A percentile compares a stretch with the other conserved stretches of the same genome.
These are phyloP conservation scores for Phytophthora parvispora DNA, from an alignment of 352 stramenopile species.

Conservation along the genomic window DNA sequence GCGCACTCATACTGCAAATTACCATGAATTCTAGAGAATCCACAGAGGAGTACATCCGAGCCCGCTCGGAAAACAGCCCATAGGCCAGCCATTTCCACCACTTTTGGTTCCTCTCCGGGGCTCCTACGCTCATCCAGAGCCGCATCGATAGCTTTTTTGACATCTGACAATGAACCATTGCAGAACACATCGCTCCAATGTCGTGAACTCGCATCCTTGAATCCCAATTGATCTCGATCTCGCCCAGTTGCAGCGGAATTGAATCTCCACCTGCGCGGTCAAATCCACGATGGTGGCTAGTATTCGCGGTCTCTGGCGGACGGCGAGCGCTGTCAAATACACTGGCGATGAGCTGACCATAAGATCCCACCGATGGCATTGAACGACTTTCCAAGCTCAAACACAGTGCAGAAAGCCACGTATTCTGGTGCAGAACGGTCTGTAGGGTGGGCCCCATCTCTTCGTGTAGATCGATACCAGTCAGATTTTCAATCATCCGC, in stretches of 20 bases:
- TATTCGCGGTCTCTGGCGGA: background rate
- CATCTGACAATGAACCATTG: background rate
- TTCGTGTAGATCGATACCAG: background rate
- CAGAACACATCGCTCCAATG: constrained; percentile 2
- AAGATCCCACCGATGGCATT: background rate
- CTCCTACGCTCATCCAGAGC: background rate
- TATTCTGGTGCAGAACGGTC: background rate
- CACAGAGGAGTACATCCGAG: background rate
- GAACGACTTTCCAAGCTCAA: background rate
- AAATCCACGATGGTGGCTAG: background rate
- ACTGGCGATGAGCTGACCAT: background rate
- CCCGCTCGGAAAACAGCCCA: constrained; percentile 8
- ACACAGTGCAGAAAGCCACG: background rate
- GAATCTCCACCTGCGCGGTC: too few species aligned
- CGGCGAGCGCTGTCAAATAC: background rate
- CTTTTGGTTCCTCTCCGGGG: background rate
- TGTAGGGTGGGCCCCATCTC: background rate
- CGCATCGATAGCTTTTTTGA: background rate
- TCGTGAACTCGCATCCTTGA: background rate
- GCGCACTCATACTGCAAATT: background rate
- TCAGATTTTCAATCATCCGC: background rate
- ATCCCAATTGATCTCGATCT: background rate
- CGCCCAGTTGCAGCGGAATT: background rate
- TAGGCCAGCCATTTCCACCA: constrained; percentile 22
- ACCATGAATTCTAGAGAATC: background rate